phyloP scores from a whole-genome alignment of 768 basidiomycete genomes.

The Postia placenta region DNA sequence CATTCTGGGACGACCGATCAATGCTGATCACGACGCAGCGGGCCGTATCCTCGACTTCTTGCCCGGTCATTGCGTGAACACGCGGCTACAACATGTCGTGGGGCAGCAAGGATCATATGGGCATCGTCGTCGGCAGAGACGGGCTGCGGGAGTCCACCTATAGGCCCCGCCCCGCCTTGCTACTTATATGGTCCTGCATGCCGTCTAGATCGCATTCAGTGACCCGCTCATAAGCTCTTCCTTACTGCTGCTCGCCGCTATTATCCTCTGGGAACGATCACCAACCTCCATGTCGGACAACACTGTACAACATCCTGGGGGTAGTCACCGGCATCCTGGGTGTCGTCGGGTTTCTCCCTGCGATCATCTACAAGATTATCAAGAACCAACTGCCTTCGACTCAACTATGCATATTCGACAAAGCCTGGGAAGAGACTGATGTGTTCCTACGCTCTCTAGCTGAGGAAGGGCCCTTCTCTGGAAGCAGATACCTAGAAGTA shows the following conservation, averaged over 20 bases:
- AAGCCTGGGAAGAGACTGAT: neutral
- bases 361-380: neutral
- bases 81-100: neutral
- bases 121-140: neutral
- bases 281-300: neutral
- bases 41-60: too few relatives aligned
- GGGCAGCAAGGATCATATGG: neutral
- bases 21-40: too few relatives aligned
- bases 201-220: neutral
- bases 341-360: neutral
- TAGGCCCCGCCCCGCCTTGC: neutral
- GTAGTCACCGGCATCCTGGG: neutral
- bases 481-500: neutral
- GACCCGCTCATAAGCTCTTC: neutral
- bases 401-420: neutral
- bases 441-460: neutral
- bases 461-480: conserved; percentile 1
- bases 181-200: neutral
- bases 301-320: neutral
- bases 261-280: neutral
- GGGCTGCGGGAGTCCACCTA: neutral
- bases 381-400: neutral
- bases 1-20: too few relatives aligned
- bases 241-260: neutral
- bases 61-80: too few relatives aligned